phyloP scores from a whole-genome alignment of 2,329 filamentous ascomycete genomes.

The Fusarium torulosum region DNA sequence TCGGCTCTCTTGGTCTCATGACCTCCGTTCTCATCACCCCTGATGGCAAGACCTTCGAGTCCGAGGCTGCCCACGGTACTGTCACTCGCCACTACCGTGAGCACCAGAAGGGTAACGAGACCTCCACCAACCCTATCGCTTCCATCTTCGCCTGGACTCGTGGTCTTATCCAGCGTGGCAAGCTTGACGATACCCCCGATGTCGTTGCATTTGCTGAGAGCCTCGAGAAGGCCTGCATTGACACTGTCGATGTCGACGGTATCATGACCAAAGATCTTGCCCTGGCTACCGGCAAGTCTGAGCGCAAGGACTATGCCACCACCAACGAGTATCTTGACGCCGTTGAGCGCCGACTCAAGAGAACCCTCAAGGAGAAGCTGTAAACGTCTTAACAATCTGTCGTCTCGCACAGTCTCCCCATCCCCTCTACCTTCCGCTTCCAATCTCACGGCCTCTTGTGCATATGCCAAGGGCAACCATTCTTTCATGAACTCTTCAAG shows the following conservation, averaged over 20 bases:
- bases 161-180: conserved; percentile 90
- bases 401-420: conserved; percentile 12
- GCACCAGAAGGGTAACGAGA: conserved; percentile 97
- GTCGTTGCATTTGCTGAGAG: conserved; percentile 90
- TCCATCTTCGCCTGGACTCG: conserved; percentile 99
- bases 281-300: conserved; percentile 91
- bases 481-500: conserved; percentile 29
- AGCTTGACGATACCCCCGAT: conserved; percentile 92
- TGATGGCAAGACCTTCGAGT: conserved; percentile 96
- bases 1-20: conserved; percentile 98
- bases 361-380: conserved; percentile 81
- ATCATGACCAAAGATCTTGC: conserved; percentile 99
- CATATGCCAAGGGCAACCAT: conserved; percentile 26
- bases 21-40: conserved; percentile 97
- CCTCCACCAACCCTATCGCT: conserved; percentile 97
- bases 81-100: conserved; percentile 99
- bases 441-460: conserved; percentile 30
- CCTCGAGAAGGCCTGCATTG: conserved; percentile 92
- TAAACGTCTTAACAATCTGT: conserved; percentile 54
- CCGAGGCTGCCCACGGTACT: conserved; percentile 97
- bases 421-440: conserved; percentile 20
- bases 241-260: conserved; percentile 92
- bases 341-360: conserved; percentile 90
- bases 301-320: conserved; percentile 87
- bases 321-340: conserved; percentile 92